Evolutionary conservation across 495 filamentous ascomycete genomes (phyloP), one percentile per base, ranked within the genome.

Genomic region (Podospora bellae-mahoneyi): DNA sequence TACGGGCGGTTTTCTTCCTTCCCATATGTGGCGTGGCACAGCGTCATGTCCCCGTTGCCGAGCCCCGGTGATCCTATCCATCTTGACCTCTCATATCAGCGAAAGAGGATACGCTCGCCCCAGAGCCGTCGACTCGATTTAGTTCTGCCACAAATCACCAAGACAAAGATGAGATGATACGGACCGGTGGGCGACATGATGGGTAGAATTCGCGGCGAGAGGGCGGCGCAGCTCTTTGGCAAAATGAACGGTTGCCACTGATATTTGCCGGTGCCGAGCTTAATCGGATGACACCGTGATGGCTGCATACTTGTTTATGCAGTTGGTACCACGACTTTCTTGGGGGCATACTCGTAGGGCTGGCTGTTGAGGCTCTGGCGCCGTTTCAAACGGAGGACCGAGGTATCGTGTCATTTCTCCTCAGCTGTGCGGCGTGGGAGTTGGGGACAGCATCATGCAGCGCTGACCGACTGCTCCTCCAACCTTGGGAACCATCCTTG

Each of bases 261-360:
- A 48, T 48, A 48, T 48, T 48, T 48, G 39, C 39, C 39, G 39
- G 39, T 18, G 39, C 39, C 39, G 39, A 18, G 10, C 39, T 48
- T 48, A 48, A 26, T 58, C 55, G n/a, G 18, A 58, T 58, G 55
- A 58, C 55, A 58, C 55, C 55, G 55, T 26, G 55, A 58, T 58
- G 55, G 55, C 18, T 58, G 5, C 23, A 19, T 58, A 23, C 23
- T 23, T 23, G 23, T 1, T 23, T 0, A 58, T 58, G 55, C 55
- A 26, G 55, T 58, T 58, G 55, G 55, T 58, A 19, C 55, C 55
- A 20, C 55, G 15, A 10, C 6, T 13, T 48, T 10, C 13, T 48
- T 39, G 0, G 39, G 39, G 15, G 39, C n/a, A 58, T 20, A 58
- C 18, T 58, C n/a, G 23, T 58, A 58, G 39, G 39, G n/a, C 55